Conservation (phyloP, 768 basidiomycete genomes). For the Rhizopogon sp. region DNA sequence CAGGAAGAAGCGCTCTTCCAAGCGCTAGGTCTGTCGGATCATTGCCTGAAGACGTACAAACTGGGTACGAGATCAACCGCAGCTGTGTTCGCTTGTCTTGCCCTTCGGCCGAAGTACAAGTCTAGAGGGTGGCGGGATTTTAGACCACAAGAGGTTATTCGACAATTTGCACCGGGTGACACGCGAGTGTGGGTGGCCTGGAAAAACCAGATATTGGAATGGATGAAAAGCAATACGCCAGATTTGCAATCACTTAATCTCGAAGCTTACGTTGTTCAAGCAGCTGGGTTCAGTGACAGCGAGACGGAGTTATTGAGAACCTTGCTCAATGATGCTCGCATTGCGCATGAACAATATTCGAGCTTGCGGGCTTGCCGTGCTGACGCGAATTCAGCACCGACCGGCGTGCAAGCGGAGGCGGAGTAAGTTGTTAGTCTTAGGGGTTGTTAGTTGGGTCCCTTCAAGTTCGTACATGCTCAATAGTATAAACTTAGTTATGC, state of each 20-base stretch:
- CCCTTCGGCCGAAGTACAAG: not conserved
- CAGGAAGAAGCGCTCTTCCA: not conserved
- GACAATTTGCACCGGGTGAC: conserved; percentile 4
- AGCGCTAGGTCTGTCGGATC: conserved; percentile 12
- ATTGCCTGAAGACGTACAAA: conserved; percentile 2
- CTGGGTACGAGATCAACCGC: conserved; percentile 2
- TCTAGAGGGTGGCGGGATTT: not conserved
- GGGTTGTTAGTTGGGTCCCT: not conserved
- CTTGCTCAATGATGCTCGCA: not conserved
- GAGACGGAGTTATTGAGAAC: not conserved
- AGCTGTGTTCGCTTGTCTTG: conserved; percentile 4
- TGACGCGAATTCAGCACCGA: too few species aligned
- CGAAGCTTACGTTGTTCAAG: not conserved
- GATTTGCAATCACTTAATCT: not conserved
- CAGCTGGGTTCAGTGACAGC: not conserved
- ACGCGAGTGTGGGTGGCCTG: conserved; percentile 1
- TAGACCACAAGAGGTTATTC: not conserved
- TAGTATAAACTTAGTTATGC: not conserved
- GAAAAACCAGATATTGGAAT: not conserved
- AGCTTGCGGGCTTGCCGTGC: too few species aligned
- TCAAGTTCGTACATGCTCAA: too few species aligned
- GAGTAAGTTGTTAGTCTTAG: not conserved
- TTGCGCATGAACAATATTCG: not conserved
- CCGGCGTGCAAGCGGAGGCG: not conserved
- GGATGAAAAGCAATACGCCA: not conserved